Percentiles rank a stretch among this genome's conserved stretches.
phyloP scores from a whole-genome alignment of 2,329 filamentous ascomycete genomes.

The Aspergillus unguis region DNA sequence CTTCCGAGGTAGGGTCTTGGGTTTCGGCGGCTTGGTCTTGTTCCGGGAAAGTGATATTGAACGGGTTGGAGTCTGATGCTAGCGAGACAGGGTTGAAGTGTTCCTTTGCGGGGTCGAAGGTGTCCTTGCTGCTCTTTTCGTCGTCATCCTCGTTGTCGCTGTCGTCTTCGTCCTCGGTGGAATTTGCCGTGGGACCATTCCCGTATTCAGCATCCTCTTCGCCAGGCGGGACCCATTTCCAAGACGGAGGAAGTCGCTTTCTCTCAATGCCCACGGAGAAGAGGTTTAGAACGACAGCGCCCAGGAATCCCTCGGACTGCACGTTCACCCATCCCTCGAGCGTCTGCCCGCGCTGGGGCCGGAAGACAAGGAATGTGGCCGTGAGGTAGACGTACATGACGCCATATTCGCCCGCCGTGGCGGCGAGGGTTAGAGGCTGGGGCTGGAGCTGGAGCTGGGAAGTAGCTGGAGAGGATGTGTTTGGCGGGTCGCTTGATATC shows the following conservation, averaged over 20 bases:
- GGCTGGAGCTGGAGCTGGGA: conserved; percentile 26
- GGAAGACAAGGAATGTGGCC: conserved; percentile 79
- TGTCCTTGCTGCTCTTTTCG: conserved; percentile 1
- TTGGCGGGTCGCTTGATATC: conserved; percentile 38
- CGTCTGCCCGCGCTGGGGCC: conserved; percentile 67
- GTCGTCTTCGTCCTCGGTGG: conserved; percentile 12
- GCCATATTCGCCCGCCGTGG: conserved; percentile 71
- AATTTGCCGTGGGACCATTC: conserved; percentile 6
- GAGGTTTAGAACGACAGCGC: conserved; percentile 82
- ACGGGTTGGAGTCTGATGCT: conserved; percentile 31
- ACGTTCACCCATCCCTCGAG: conserved; percentile 81
- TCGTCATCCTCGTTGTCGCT: conserved; percentile 29
- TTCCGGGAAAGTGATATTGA: conserved; percentile 9
- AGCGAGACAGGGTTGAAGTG: conserved; percentile 38
- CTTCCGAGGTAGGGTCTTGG: conserved; percentile 9
- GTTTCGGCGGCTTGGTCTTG: conserved; percentile 23
- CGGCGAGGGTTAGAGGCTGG: conserved; percentile 41
- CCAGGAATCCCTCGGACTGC: conserved; percentile 84
- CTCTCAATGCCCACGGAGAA: conserved; percentile 88
- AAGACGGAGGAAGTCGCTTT: conserved; percentile 68
- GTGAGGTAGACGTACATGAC: conserved; percentile 86
- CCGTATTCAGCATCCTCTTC: conserved; percentile 25
- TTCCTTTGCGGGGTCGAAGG: conserved; percentile 39
- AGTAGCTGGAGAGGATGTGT: conserved; percentile 31
- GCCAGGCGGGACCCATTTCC: conserved; percentile 72